These are phyloP conservation scores for barrel medic (Medicago truncatula) DNA, from an alignment of 306 rosid species.

Conservation along the genomic window DNA sequence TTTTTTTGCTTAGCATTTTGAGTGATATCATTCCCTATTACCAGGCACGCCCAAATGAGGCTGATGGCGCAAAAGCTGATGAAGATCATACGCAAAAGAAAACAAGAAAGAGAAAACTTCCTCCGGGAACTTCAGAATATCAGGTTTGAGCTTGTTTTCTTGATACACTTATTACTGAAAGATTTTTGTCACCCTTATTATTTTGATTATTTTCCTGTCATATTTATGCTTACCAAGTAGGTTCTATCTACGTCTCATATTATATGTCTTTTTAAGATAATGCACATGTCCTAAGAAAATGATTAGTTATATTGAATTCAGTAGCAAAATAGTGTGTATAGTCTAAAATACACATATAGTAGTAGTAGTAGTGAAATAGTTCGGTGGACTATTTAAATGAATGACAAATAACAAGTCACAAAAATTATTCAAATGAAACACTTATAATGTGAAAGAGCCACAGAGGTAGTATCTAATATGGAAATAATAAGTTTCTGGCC, in stretches of 20 bases:
- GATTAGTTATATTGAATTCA: neutral
- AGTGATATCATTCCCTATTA: slow-evolving; percentile 26
- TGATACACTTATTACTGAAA: too few species aligned
- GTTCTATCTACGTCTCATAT: neutral
- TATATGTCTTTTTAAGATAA: neutral
- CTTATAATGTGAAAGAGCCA: too few species aligned
- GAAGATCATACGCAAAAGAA: slow-evolving; percentile 45
- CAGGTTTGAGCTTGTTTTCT: slow-evolving; percentile 63
- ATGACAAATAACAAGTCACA: too few species aligned
- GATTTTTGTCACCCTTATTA: too few species aligned
- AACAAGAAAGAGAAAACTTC: slow-evolving; percentile 65
- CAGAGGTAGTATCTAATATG: neutral
- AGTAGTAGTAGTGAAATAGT: too few species aligned
- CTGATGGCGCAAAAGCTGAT: too few species aligned
- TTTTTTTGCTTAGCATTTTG: slow-evolving; percentile 9
- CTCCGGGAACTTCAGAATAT: slow-evolving; percentile 91
- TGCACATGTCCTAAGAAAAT: too few species aligned
- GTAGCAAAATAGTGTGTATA: neutral
- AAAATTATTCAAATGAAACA: too few species aligned
- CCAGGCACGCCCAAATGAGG: slow-evolving; percentile 73
- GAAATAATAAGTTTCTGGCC: slow-evolving; percentile 11
- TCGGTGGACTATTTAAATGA: too few species aligned
- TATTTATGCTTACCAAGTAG: slow-evolving; percentile 19
- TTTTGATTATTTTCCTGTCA: neutral
- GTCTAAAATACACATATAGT: neutral